phyloP scores from a whole-genome alignment of 345 rosid species.

The Arabidopsis arenosa region DNA sequence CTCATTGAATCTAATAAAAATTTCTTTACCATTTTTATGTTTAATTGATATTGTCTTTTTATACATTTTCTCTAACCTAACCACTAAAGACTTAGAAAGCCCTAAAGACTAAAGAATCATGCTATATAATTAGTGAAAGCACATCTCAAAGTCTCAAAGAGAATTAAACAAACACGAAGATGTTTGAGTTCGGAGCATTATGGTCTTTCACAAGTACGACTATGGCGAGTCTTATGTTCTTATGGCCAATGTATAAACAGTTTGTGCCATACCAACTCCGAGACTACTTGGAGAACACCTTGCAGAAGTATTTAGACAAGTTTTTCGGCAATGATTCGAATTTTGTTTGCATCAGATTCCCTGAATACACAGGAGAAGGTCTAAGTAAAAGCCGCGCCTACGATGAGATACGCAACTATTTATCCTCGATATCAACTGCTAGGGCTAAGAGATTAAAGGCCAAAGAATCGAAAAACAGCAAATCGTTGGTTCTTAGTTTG shows the following conservation, averaged over 20 bases:
- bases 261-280: conserved; percentile 53
- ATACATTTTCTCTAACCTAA: conserved; percentile 26
- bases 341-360: conserved; percentile 53
- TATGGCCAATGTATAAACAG: conserved; percentile 51
- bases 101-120: no score
- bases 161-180: neutral
- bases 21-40: no score
- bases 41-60: no score
- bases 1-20: no score
- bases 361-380: conserved; percentile 51
- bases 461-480: no score
- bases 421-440: no score
- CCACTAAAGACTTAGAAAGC: no score
- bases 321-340: conserved; percentile 41
- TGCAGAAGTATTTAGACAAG: conserved; percentile 38
- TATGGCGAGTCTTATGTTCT: conserved; percentile 47
- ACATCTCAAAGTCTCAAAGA: no score
- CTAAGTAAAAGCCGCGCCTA: conserved; percentile 48
- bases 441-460: no score
- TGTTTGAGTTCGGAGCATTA: conserved; percentile 8
- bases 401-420: neutral
- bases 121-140: no score
- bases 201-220: conserved; percentile 34
- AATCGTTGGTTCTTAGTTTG: no score
- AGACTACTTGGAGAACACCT: neutral